Conservation (phyloP, 2,329 filamentous ascomycete species). For the Sporothrix sp. region DNA sequence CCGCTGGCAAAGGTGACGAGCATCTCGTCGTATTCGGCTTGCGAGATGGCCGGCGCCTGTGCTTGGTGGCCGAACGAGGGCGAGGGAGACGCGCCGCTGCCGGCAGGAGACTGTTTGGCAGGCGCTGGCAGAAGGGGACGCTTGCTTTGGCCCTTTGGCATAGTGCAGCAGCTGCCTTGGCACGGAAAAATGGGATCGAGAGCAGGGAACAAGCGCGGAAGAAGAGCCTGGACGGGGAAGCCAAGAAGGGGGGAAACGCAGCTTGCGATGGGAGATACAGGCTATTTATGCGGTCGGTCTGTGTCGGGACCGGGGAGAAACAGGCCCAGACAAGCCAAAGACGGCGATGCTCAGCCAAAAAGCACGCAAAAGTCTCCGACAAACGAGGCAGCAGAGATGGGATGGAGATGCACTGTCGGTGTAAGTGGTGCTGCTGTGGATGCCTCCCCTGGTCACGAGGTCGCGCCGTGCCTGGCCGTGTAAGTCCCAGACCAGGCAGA, state of each 20-base stretch:
- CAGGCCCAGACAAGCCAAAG: not conserved
- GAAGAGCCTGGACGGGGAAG: too few species aligned
- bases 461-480: conserved; percentile 3
- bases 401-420: not conserved
- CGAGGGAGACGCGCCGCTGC: not conserved
- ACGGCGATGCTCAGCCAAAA: too few species aligned
- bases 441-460: conserved; percentile 1
- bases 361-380: too few species aligned
- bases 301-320: not conserved
- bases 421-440: not conserved
- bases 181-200: not conserved
- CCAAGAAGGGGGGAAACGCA: too few species aligned
- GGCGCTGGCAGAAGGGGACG: conserved; percentile 6
- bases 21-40: conserved; percentile 15
- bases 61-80: not conserved
- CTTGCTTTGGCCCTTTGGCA: conserved; percentile 5
- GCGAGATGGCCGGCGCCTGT: conserved; percentile 1
- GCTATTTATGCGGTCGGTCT: too few species aligned
- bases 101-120: not conserved
- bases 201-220: not conserved
- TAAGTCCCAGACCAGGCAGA: conserved; percentile 14
- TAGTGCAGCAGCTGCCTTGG: not conserved
- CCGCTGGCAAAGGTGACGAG: conserved; percentile 14
- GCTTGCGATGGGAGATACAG: too few species aligned
- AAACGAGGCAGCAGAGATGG: not conserved